Conservation (phyloP, 73 alveolate genomes). For the Symbiodinium pilosum region DNA sequence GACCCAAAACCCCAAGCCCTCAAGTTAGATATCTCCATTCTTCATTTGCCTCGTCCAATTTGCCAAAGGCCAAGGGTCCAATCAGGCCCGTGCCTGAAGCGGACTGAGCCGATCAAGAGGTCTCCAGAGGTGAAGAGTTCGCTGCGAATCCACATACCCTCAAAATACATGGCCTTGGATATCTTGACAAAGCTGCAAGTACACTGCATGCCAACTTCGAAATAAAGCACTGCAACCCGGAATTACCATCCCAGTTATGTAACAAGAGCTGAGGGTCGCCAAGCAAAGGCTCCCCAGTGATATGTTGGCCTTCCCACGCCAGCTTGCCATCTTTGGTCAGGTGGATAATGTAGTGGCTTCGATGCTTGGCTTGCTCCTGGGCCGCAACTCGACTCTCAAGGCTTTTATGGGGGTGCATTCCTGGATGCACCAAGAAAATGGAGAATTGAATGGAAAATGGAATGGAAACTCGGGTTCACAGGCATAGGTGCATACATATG, state of each 20-base stretch:
- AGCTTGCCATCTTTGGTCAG: constrained; percentile 29
- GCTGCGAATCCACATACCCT: constrained; percentile 45
- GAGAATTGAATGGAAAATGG: no score
- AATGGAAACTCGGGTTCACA: no score
- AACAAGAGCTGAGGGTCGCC: constrained; percentile 23
- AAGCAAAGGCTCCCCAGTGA: constrained; percentile 50
- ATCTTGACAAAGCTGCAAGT: no score
- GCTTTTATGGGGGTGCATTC: no score
- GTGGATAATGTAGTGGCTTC: constrained; percentile 28
- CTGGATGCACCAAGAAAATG: no score
- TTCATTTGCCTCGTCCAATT: neutral
- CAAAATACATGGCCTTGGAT: constrained; percentile 16
- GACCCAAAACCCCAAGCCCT: neutral
- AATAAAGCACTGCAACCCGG: no score
- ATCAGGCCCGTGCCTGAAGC: constrained; percentile 78
- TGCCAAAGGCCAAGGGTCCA: constrained; percentile 1
- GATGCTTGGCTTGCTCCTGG: constrained; percentile 51
- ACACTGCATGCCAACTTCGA: no score
- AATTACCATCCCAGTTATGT: no score
- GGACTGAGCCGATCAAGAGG: constrained; percentile 52
- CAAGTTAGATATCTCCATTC: no score
- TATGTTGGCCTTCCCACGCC: constrained; percentile 57
- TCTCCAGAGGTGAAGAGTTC: constrained; percentile 44
- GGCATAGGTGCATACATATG: no score
- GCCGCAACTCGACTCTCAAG: neutral